Conservation (phyloP, 768 basidiomycete genomes). For the Trametopsis cervina region DNA sequence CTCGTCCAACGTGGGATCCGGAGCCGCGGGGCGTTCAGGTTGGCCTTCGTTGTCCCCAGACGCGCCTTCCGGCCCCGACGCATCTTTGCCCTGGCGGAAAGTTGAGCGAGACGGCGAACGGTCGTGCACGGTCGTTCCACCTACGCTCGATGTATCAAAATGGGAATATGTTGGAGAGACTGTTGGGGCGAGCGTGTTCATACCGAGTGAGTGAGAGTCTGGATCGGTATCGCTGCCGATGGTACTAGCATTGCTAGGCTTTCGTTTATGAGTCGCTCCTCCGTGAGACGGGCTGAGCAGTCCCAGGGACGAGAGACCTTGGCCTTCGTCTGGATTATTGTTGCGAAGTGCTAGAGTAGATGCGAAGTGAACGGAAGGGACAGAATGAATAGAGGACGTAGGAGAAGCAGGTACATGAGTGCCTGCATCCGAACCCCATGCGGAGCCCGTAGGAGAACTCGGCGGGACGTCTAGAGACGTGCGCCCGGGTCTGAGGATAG, state of each 20-base stretch:
- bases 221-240: slow-evolving; percentile 32
- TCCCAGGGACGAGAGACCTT: slow-evolving; percentile 44
- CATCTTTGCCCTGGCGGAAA: slow-evolving; percentile 5
- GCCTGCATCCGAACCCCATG: slow-evolving; percentile 32
- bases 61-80: slow-evolving; percentile 7
- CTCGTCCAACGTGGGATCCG: slow-evolving; percentile 31
- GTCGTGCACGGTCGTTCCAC: slow-evolving; percentile 16
- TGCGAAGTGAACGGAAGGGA: slow-evolving; percentile 43
- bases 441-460: slow-evolving; percentile 15
- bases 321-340: slow-evolving; percentile 55
- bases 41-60: slow-evolving; percentile 15
- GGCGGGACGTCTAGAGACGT: slow-evolving; percentile 18
- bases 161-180: slow-evolving; percentile 33
- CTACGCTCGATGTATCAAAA: slow-evolving; percentile 27
- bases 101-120: slow-evolving; percentile 13
- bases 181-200: slow-evolving; percentile 21
- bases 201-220: slow-evolving; percentile 18
- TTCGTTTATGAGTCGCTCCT: slow-evolving; percentile 38
- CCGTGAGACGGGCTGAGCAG: slow-evolving; percentile 37
- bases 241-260: slow-evolving; percentile 49
- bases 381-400: slow-evolving; percentile 59
- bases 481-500: slow-evolving; percentile 11
- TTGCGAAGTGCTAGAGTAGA: slow-evolving; percentile 55
- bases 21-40: slow-evolving; percentile 21
- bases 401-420: slow-evolving; percentile 62